These are phyloP conservation scores for Rhododendron ovatum DNA, from an alignment of 148 eudicot species.

Conservation along the genomic window DNA sequence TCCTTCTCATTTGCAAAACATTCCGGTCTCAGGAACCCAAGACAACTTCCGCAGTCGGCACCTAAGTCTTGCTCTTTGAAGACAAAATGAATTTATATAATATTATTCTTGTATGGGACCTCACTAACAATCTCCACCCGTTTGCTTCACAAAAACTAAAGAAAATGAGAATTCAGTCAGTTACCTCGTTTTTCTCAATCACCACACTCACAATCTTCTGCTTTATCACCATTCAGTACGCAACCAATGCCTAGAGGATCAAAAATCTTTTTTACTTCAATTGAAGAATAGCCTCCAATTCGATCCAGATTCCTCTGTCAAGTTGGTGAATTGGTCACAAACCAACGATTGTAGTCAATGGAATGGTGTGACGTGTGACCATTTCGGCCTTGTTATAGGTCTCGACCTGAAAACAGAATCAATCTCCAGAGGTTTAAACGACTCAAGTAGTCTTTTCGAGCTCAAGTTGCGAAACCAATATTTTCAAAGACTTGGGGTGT, in stretches of 20 bases:
- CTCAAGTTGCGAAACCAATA: too few relatives aligned
- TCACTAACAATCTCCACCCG: background rate
- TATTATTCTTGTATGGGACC: too few relatives aligned
- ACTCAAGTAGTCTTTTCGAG: slow-evolving; percentile 17
- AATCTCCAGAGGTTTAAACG: too few relatives aligned
- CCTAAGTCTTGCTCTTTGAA: too few relatives aligned
- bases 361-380: slow-evolving; percentile 36
- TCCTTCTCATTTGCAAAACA: too few relatives aligned
- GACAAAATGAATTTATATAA: too few relatives aligned
- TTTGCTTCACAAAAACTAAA: background rate
- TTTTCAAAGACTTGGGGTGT: too few relatives aligned
- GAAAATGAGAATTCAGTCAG: background rate
- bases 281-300: slow-evolving; percentile 19
- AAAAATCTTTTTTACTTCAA: slow-evolving; percentile 26
- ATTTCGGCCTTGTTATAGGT: slow-evolving; percentile 17
- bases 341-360: slow-evolving; percentile 28
- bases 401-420: slow-evolving; percentile 19
- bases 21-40: too few relatives aligned
- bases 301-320: background rate
- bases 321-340: slow-evolving; percentile 25
- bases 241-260: slow-evolving; percentile 16
- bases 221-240: background rate
- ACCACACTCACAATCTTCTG: slow-evolving; percentile 12
- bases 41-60: too few relatives aligned
- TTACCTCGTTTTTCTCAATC: slow-evolving; percentile 13